These are phyloP conservation scores for Casuarina cunninghamiana DNA, from an alignment of 306 rosid genomes.

Conservation along the genomic window DNA sequence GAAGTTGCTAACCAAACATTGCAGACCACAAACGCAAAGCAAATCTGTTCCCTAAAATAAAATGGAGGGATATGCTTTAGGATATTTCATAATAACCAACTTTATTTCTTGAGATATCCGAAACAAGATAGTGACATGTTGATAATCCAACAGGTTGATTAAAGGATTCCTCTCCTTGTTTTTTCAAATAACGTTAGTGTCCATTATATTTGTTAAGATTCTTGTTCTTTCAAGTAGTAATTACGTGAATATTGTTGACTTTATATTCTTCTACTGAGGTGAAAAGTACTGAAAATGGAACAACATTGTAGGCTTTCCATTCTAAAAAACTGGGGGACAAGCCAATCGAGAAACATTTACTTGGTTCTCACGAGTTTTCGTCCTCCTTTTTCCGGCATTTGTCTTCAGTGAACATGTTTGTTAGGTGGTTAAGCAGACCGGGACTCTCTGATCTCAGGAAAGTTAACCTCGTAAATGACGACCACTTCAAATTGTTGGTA, in stretches of 20 bases:
- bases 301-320: too few species aligned
- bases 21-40: background rate
- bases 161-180: background rate
- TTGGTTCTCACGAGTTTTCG: background rate
- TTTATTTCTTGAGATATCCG: slow-evolving; percentile 3
- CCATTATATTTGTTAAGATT: background rate
- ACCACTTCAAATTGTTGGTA: background rate
- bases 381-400: background rate
- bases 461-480: background rate
- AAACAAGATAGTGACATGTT: background rate
- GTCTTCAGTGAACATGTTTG: background rate
- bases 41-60: background rate
- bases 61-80: slow-evolving; percentile 9
- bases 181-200: background rate
- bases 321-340: too few species aligned
- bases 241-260: background rate
- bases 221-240: background rate
- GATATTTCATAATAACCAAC: background rate
- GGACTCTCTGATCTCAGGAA: background rate
- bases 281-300: background rate
- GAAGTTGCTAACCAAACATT: background rate
- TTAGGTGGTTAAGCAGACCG: too few species aligned
- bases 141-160: background rate
- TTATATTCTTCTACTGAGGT: background rate
- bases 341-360: background rate